Evolutionary conservation across 1,139 yeast species (phyloP).

Genomic region (Yamadazyma triangularis): DNA sequence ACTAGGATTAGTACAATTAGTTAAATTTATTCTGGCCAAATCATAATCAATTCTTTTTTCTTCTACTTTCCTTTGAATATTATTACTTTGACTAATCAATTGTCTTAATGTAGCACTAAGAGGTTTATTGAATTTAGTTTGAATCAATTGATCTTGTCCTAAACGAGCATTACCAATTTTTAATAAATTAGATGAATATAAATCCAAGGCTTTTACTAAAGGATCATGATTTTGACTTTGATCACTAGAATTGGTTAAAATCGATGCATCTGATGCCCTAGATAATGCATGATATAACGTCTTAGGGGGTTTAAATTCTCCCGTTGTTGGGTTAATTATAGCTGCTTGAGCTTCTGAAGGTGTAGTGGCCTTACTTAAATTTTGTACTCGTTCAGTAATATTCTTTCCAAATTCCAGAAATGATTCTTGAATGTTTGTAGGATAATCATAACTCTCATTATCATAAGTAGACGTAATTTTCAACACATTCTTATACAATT

Average conservation of each 20-base stretch:
- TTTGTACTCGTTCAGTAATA: slow-evolving; percentile 61
- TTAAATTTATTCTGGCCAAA: slow-evolving; percentile 62
- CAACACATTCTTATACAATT: slow-evolving; percentile 67
- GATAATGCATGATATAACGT: slow-evolving; percentile 82
- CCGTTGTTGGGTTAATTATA: slow-evolving; percentile 50
- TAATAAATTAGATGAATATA: slow-evolving; percentile 41
- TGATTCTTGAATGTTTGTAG: slow-evolving; percentile 71
- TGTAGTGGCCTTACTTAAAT: slow-evolving; percentile 68
- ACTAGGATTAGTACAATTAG: slow-evolving; percentile 67
- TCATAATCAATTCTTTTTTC: slow-evolving; percentile 78
- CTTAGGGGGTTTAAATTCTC: slow-evolving; percentile 64
- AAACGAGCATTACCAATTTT: slow-evolving; percentile 81
- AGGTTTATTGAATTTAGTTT: slow-evolving; percentile 65
- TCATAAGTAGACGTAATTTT: slow-evolving; percentile 70
- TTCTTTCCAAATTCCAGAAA: slow-evolving; percentile 70
- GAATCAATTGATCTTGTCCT: slow-evolving; percentile 76
- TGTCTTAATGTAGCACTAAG: slow-evolving; percentile 61
- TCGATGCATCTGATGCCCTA: slow-evolving; percentile 62
- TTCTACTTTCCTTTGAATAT: slow-evolving; percentile 73
- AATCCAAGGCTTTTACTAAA: slow-evolving; percentile 38
- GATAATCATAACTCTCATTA: slow-evolving; percentile 80
- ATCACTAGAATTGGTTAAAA: slow-evolving; percentile 40
- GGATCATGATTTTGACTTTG: slow-evolving; percentile 46
- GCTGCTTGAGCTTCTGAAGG: slow-evolving; percentile 85
- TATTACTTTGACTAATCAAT: slow-evolving; percentile 60